Evolutionary conservation across 2,329 filamentous ascomycete genomes (phyloP), one percentile per base, ranked within the genome.

Genomic region (Cladosporium sp.): DNA sequence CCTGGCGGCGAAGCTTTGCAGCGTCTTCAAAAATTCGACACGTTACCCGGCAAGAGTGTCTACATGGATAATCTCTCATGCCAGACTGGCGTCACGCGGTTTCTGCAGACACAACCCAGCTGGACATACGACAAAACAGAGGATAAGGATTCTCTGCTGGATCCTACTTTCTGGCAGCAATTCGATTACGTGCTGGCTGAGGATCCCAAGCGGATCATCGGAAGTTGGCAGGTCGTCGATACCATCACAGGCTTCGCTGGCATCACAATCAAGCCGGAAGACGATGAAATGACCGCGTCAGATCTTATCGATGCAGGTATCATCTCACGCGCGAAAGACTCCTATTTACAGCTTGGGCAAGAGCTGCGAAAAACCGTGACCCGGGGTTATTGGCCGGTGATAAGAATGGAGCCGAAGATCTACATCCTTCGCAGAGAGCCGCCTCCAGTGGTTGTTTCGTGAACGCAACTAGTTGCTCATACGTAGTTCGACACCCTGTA

Each of bases 1-100:
- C 93, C 93, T 1, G 93, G 93, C 42, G 93, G 89, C 18, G 81
- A 88, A 53, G 93, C 91, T 2, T 75, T 97, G 8, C 61, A 63
- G 19, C 58, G 63, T 9, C 67, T 78, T 1, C 73, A 76, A 53
- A 52, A 57, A 19, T 37, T 61, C 7, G 38, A 54, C 13, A 24
- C 61, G 8, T 54, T 53, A 6, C 44, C 56, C 20, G 24, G 38
- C 1, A 51, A 34, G 11, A 47, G 56, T 6, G 74, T 84, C 6
- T 74, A 83, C 59, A 69, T 83, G 52, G 80, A 80, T 52, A 84
- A 83, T 47, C 72, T 85, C 19, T 77, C 80, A 2, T 83, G 80
- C 50, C 82, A 84, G 61, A 83, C 82, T 2, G 82, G 82, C 40
- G 74, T 84, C 12, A 84, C 81, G 0, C 74, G 78, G 1, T 85